These are phyloP conservation scores for Russula abietina DNA, from an alignment of 768 basidiomycete genomes.

Conservation along the genomic window DNA sequence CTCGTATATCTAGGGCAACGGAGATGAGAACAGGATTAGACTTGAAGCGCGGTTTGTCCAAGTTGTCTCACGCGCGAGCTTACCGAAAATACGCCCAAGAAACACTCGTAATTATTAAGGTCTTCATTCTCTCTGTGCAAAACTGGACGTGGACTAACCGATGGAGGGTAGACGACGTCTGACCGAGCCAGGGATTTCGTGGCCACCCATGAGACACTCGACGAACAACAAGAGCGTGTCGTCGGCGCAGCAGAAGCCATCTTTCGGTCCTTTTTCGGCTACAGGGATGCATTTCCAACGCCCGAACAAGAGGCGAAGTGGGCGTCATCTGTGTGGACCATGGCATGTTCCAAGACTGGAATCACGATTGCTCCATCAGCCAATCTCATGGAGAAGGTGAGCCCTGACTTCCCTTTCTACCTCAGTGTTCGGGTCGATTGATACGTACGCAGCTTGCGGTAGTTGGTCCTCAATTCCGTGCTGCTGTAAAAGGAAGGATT, in stretches of 20 bases:
- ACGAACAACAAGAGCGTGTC: conserved; percentile 3
- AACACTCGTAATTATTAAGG: conserved; percentile 7
- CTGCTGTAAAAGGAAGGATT: conserved; percentile 10
- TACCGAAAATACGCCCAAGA: conserved; percentile 12
- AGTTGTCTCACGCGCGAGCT: background rate
- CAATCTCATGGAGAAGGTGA: conserved; percentile 9
- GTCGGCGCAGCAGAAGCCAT: background rate
- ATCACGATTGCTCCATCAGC: background rate
- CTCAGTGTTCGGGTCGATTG: background rate
- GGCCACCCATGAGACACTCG: background rate
- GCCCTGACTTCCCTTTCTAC: background rate
- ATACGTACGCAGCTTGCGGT: background rate
- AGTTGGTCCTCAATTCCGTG: conserved; percentile 4
- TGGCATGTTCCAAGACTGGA: conserved; percentile 13
- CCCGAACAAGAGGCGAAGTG: conserved; percentile 10
- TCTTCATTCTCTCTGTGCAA: background rate
- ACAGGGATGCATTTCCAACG: conserved; percentile 15
- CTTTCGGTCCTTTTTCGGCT: conserved; percentile 15
- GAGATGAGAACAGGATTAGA: conserved; percentile 15
- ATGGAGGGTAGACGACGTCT: conserved; percentile 6
- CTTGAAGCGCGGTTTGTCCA: conserved; percentile 6
- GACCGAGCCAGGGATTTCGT: conserved; percentile 8
- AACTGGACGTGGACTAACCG: background rate
- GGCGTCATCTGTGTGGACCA: conserved; percentile 7
- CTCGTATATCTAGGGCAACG: conserved; percentile 2